Evolutionary conservation across 352 stramenopile species (phyloP).

Genomic region (Phytophthora meadii): DNA sequence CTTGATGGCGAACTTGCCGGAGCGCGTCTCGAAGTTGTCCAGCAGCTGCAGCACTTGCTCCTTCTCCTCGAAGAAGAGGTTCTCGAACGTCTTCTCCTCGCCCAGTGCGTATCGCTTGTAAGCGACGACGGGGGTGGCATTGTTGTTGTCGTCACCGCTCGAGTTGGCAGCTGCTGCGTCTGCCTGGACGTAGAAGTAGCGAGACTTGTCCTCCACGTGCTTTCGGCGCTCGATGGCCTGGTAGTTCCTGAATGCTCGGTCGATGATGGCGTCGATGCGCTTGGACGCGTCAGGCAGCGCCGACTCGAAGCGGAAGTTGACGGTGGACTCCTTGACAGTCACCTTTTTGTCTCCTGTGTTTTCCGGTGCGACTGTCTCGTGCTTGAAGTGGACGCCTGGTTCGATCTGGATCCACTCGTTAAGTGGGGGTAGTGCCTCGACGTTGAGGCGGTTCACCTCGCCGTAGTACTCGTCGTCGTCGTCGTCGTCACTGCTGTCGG

Average conservation of each 20-base stretch:
- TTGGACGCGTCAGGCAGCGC: constrained; percentile 34
- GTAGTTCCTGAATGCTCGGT: constrained; percentile 47
- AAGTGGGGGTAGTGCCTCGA: constrained; percentile 44
- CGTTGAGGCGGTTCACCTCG: constrained; percentile 45
- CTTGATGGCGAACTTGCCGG: constrained; percentile 86
- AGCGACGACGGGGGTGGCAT: constrained; percentile 15
- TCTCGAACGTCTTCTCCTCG: constrained; percentile 90
- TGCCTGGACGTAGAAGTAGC: constrained; percentile 55
- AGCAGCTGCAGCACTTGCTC: constrained; percentile 67
- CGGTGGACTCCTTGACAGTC: constrained; percentile 34
- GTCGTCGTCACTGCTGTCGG: constrained; percentile 29
- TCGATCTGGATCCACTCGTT: constrained; percentile 62
- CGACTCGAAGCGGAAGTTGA: constrained; percentile 40
- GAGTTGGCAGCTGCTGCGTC: constrained; percentile 4
- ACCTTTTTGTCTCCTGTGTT: constrained; percentile 12
- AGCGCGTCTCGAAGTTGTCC: constrained; percentile 61
- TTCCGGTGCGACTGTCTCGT: constrained; percentile 30
- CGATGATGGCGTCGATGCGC: constrained; percentile 53
- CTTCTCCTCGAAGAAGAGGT: constrained; percentile 91
- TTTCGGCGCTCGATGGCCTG: constrained; percentile 43
- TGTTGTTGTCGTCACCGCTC: constrained; percentile 17
- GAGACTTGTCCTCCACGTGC: constrained; percentile 47
- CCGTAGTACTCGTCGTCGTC: constrained; percentile 35
- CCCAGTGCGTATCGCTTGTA: constrained; percentile 86
- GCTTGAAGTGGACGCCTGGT: constrained; percentile 31